Evolutionary conservation across 1,284 basidiomycete species (phyloP).

Genomic region (Coniferiporia weirii): DNA sequence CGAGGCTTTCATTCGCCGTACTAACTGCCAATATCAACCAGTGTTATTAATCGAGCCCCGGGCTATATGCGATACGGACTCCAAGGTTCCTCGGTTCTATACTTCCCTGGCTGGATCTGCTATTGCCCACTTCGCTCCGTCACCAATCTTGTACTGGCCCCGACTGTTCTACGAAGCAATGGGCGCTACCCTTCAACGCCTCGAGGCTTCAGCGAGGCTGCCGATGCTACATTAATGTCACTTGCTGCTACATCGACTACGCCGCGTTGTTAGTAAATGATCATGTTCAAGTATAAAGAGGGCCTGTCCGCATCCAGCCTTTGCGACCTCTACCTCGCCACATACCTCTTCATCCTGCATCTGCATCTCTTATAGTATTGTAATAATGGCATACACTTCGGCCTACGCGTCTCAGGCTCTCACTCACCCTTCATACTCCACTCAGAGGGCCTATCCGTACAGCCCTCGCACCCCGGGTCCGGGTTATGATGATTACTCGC

Average conservation of each 20-base stretch:
- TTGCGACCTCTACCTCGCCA: neutral
- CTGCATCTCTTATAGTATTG: neutral
- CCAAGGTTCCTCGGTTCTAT: neutral
- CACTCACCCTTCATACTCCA: constrained; percentile 12
- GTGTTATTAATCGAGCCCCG: neutral
- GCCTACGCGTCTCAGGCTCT: constrained; percentile 12
- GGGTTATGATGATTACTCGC: constrained; percentile 15
- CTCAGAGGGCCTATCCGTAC: constrained; percentile 4
- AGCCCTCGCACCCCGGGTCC: constrained; percentile 14
- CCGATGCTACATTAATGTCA: constrained; percentile 5
- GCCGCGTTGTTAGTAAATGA: neutral
- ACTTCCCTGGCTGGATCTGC: neutral
- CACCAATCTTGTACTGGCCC: neutral
- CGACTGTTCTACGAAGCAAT: neutral
- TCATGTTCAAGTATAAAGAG: constrained; percentile 4
- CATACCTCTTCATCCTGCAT: neutral
- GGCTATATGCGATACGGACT: neutral
- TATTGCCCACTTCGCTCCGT: neutral
- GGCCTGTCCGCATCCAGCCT: neutral
- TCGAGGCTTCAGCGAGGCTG: constrained; percentile 8
- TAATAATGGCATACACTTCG: constrained; percentile 13
- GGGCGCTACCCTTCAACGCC: constrained; percentile 2
- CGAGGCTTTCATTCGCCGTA: neutral
- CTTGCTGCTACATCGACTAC: neutral
- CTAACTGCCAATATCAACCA: no score